A percentile compares a stretch with the other conserved stretches of the same genome.
phyloP scores from a whole-genome alignment of 2,329 filamentous ascomycete species.

The Cytospora schulzeri region DNA sequence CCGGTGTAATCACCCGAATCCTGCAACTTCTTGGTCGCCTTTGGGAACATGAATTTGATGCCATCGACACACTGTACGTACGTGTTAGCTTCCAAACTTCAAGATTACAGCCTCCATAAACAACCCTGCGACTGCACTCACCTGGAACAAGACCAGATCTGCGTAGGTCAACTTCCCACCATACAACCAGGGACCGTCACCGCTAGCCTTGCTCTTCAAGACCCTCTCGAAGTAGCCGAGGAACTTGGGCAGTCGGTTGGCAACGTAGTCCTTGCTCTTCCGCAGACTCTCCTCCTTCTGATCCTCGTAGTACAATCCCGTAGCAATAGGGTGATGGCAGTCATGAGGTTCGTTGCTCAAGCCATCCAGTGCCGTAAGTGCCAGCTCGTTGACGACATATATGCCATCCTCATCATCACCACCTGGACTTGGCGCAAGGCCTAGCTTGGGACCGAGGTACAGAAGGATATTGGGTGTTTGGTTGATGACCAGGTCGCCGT shows the following conservation, averaged over 20 bases:
- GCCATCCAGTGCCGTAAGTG: conserved; percentile 70
- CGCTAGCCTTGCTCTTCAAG: conserved; percentile 58
- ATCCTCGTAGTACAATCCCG: conserved; percentile 68
- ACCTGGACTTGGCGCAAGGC: conserved; percentile 49
- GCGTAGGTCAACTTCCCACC: conserved; percentile 68
- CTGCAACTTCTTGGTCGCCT: conserved; percentile 59
- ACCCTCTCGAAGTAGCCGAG: conserved; percentile 70
- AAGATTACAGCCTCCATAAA: neutral
- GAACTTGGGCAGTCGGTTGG: conserved; percentile 70
- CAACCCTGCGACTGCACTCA: conserved; percentile 36
- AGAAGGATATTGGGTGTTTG: conserved; percentile 75
- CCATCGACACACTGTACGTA: conserved; percentile 54
- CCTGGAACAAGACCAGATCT: conserved; percentile 74
- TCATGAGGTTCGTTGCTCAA: conserved; percentile 74
- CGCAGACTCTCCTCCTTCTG: conserved; percentile 69
- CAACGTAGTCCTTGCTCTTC: conserved; percentile 59
- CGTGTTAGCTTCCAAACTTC: neutral
- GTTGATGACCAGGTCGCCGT: conserved; percentile 62
- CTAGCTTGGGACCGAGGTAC: conserved; percentile 66
- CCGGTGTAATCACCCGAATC: conserved; percentile 57
- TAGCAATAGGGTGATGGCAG: conserved; percentile 71
- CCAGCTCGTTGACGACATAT: conserved; percentile 63
- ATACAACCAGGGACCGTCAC: conserved; percentile 66
- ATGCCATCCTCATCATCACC: conserved; percentile 46
- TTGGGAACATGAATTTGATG: conserved; percentile 68